Evolutionary conservation across 192 early-diverging fungal species (phyloP).

Genomic region (Coemansia sp.): DNA sequence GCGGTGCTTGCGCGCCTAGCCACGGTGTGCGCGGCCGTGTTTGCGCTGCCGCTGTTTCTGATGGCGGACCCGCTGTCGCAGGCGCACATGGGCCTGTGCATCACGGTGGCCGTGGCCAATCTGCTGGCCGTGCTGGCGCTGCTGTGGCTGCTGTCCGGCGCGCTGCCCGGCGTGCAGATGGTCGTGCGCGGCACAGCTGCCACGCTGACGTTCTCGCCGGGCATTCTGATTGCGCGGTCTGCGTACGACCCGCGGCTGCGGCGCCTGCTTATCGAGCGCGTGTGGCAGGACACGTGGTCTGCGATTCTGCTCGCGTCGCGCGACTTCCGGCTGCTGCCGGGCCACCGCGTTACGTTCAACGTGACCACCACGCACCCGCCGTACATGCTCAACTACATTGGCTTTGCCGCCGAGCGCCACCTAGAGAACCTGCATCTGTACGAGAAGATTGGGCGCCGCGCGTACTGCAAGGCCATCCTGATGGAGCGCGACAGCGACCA

Average conservation of each 20-base stretch:
- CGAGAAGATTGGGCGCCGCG: constrained; percentile 53
- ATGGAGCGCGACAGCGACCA: constrained; percentile 37
- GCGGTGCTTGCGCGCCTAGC: constrained; percentile 51
- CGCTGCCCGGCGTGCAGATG: constrained; percentile 51
- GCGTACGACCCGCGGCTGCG: constrained; percentile 43
- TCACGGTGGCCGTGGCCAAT: constrained; percentile 49
- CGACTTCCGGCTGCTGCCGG: constrained; percentile 56
- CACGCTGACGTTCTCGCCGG: constrained; percentile 47
- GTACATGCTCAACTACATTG: constrained; percentile 64
- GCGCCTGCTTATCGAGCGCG: constrained; percentile 56
- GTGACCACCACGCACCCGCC: constrained; percentile 58
- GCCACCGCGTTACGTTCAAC: constrained; percentile 55
- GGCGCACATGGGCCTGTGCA: constrained; percentile 45
- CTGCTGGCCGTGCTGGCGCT: constrained; percentile 44
- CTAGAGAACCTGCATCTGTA: constrained; percentile 64
- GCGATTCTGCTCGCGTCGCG: constrained; percentile 58
- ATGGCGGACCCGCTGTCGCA: constrained; percentile 49
- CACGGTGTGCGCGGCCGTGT: constrained; percentile 42
- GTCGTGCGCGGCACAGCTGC: constrained; percentile 52
- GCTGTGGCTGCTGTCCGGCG: constrained; percentile 32
- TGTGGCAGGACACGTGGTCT: constrained; percentile 75
- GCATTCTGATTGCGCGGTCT: constrained; percentile 34
- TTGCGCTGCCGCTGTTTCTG: constrained; percentile 58
- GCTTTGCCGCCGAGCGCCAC: constrained; percentile 64
- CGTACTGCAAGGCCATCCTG: constrained; percentile 48